Evolutionary conservation across 805 yeast species (phyloP), one percentile per base, ranked within the genome.

Genomic region (Barnettozyma botsteinii): DNA sequence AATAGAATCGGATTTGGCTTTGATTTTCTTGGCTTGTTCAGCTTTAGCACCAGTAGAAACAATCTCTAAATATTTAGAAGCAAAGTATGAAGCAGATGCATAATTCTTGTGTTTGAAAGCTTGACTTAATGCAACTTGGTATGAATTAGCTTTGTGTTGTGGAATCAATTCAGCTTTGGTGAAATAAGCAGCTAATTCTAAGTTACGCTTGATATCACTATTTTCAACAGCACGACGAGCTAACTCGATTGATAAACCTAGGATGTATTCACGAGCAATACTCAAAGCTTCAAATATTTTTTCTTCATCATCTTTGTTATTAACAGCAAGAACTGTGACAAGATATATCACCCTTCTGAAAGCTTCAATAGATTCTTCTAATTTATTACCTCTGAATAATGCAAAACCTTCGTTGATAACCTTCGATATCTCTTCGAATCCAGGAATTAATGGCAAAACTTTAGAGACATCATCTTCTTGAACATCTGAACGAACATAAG

Each of bases 171-270:
- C 76, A 21, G 89, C 81, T 57, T 77, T 80, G 12, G 98, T 87
- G 70, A 93, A 94, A 65, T 91, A 91, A 1, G 98, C 94, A 6
- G 98, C 98, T 50, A 93, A 69, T 63, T 93, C 98, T 57, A 93
- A 72, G 62, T 87, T 89, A 48, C 98, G 83, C 62, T 87, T 83
- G 40, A 83, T 69, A 45, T 81, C 80, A 23, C 73, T 73, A 10
- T 80, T 70, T 24, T 83, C 85, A 43, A 94, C 65, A 10, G 83
- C 59, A 65, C 98, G 87, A 65, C 99, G 89, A 41, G 75, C 75
- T 48, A 91, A 72, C 64, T 93, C 99, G 48, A 93, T 86, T 18
- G 95, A 83, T 49, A 91, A 73, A 21, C 98, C 98, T 37, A 93
- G 61, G 53, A 93, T 88, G 63, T 93, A 93, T 60, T 91, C 96